Evolutionary conservation across 495 filamentous ascomycete genomes (phyloP).

Genomic region (Hapsidospora chrysogenum): DNA sequence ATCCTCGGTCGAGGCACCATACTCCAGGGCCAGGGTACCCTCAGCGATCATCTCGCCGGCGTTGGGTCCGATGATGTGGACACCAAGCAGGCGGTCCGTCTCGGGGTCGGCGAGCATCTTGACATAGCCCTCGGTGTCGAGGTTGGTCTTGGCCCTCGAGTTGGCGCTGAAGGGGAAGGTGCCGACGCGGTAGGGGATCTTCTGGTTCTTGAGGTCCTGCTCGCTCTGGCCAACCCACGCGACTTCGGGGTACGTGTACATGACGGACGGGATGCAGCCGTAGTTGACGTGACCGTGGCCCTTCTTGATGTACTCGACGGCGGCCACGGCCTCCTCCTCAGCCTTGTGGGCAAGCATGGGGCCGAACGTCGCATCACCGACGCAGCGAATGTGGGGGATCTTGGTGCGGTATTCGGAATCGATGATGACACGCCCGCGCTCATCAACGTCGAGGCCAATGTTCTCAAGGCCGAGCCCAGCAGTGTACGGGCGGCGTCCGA

Average conservation of each 20-base stretch:
- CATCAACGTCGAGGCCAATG: conserved; percentile 85
- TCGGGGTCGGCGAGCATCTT: conserved; percentile 96
- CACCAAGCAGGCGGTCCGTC: conserved; percentile 86
- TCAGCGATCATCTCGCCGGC: conserved; percentile 99
- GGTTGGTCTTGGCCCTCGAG: conserved; percentile 95
- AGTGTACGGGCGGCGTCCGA: conserved; percentile 91
- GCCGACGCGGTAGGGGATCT: conserved; percentile 79
- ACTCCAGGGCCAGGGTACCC: conserved; percentile 88
- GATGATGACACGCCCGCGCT: conserved; percentile 84
- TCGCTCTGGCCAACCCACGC: conserved; percentile 98
- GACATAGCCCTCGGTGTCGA: conserved; percentile 89
- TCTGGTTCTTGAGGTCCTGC: conserved; percentile 80
- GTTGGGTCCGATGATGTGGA: conserved; percentile 91
- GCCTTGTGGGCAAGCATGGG: conserved; percentile 99
- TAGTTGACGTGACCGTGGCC: conserved; percentile 98
- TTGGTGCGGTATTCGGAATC: conserved; percentile 98
- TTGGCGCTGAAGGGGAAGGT: conserved; percentile 96
- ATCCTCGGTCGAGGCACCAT: conserved; percentile 89
- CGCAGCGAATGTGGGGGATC: conserved; percentile 85
- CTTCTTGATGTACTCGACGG: conserved; percentile 91
- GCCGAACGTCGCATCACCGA: conserved; percentile 93
- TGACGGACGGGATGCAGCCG: conserved; percentile 90
- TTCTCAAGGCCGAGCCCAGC: conserved; percentile 81
- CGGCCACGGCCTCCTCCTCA: conserved; percentile 92
- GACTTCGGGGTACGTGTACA: conserved; percentile 98